Percentiles rank a stretch among this genome's conserved stretches.
phyloP scores from a whole-genome alignment of 352 stramenopile species.

The Phytophthora niederhauseri region DNA sequence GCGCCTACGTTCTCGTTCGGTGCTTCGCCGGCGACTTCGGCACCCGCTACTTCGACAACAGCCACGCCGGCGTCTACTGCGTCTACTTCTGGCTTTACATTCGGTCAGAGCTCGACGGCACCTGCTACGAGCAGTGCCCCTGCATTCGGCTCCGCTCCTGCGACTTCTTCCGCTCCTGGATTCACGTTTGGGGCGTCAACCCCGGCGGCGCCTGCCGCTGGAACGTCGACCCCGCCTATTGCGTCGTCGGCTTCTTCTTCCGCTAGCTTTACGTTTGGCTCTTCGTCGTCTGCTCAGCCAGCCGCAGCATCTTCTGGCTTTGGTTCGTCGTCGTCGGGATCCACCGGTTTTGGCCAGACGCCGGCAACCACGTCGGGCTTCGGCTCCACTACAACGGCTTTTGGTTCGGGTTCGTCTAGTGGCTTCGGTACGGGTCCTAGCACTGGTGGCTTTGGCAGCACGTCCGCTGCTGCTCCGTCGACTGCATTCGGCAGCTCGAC shows the following conservation, averaged over 20 bases:
- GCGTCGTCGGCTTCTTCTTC: constrained; percentile 16
- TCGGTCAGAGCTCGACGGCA: constrained; percentile 26
- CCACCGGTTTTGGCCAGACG: constrained; percentile 37
- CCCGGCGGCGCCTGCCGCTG: constrained; percentile 12
- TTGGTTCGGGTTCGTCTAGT: constrained; percentile 32
- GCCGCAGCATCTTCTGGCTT: constrained; percentile 32
- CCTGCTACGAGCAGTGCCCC: constrained; percentile 22
- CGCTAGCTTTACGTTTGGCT: constrained; percentile 49
- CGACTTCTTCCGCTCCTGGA: constrained; percentile 17
- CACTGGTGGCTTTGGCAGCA: constrained; percentile 37
- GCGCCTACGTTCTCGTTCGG: constrained; percentile 33
- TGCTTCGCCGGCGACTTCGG: constrained; percentile 17
- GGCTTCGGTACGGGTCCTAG: constrained; percentile 43
- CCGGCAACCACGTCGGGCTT: constrained; percentile 45
- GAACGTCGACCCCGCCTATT: constrained; percentile 14
- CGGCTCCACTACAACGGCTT: constrained; percentile 40
- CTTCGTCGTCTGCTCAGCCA: constrained; percentile 26
- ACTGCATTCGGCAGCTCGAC: constrained; percentile 45
- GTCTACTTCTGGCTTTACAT: constrained; percentile 34
- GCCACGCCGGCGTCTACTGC: constrained; percentile 15
- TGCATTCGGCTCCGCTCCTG: constrained; percentile 34
- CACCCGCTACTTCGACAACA: constrained; percentile 21
- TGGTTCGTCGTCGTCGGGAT: constrained; percentile 32
- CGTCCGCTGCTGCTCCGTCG: constrained; percentile 26
- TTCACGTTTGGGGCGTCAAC: constrained; percentile 28